Conservation (phyloP, 148 eudicot species). For the Hydrangea macrophylla region DNA sequence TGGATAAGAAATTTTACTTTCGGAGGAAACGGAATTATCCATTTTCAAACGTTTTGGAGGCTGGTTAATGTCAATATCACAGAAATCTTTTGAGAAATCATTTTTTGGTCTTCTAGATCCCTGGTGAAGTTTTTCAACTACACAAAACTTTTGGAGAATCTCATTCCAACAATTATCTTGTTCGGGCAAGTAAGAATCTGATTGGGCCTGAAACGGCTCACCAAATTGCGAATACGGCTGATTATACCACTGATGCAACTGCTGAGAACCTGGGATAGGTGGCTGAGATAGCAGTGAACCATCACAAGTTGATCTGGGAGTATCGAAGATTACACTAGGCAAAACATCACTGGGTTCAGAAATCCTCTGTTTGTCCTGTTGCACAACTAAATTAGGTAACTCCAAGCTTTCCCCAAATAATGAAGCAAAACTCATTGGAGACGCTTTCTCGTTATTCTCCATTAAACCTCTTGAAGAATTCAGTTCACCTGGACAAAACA, state of each 20-base stretch:
- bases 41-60: conserved; percentile 42
- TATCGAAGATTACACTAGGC: neutral
- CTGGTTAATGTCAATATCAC: conserved; percentile 8
- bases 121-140: conserved; percentile 11
- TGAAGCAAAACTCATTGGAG: too few species aligned
- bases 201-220: conserved; percentile 10
- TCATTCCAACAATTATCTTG: neutral
- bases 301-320: neutral
- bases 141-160: conserved; percentile 9
- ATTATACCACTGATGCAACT: conserved; percentile 10
- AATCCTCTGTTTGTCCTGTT: neutral
- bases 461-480: too few species aligned
- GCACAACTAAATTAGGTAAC: too few species aligned
- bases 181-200: neutral
- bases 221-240: conserved; percentile 17
- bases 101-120: conserved; percentile 15
- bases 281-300: neutral
- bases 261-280: conserved; percentile 17
- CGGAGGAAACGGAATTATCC: conserved; percentile 13
- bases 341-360: conserved; percentile 8
- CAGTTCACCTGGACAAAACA: too few species aligned
- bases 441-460: too few species aligned
- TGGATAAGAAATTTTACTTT: conserved; percentile 18
- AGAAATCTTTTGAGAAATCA: neutral
- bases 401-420: too few species aligned